Evolutionary conservation across 2,329 filamentous ascomycete species (phyloP).

Genomic region (Colletotrichum sp.): DNA sequence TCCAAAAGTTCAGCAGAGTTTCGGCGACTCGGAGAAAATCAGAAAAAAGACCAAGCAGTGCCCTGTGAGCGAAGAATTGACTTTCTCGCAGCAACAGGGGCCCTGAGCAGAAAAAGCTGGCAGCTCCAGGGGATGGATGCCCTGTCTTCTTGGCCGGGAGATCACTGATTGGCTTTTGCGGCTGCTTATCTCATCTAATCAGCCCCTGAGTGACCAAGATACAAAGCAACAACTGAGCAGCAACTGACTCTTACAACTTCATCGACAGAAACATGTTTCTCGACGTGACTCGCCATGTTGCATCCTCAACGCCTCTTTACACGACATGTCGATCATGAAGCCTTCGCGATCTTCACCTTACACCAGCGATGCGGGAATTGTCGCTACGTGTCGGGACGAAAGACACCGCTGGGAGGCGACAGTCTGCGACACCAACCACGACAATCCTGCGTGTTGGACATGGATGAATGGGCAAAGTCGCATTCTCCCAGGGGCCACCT

Average conservation of each 20-base stretch:
- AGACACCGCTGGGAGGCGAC: background rate
- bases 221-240: background rate
- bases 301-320: background rate
- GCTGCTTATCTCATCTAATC: background rate
- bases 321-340: background rate
- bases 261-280: background rate
- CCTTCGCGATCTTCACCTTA: background rate
- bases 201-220: background rate
- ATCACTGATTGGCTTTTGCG: background rate
- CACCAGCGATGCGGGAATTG: background rate
- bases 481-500: background rate
- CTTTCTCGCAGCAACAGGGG: background rate
- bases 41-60: background rate
- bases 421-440: background rate
- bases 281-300: background rate
- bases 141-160: background rate
- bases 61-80: background rate
- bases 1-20: constrained; percentile 6
- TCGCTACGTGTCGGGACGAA: background rate
- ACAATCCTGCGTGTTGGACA: background rate
- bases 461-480: background rate
- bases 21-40: background rate
- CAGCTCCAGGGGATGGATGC: background rate
- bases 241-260: background rate
- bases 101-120: background rate